Evolutionary conservation across 176 grass and related monocot species (phyloP), one percentile per base, ranked within the genome.

Genomic region (Saccharum officinarum): DNA sequence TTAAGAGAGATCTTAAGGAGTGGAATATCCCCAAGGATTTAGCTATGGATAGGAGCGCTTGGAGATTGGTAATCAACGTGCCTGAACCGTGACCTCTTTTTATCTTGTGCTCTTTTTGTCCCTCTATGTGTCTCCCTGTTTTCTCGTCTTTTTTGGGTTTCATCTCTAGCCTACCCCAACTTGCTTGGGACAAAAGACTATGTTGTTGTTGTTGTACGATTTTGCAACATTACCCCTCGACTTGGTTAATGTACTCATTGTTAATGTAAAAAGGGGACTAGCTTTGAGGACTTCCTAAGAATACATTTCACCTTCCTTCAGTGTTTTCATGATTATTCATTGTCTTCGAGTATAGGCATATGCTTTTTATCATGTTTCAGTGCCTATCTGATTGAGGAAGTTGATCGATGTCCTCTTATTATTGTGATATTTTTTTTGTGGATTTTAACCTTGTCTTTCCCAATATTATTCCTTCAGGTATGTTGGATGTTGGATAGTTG

Each of bases 401-500:
- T 65, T 59, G 26, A 52, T 44, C 37, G 8, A 52, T 84, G 6
- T 69, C 17, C 36, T 84, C 25, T 63, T 63, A 28, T 67, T 82
- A 18, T 72, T 73, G 10, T 82, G 25, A 31, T 77, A 8, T 61
- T 44, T 36, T 38, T 55, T 6, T 14, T 67, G 46, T 17, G 20
- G 54, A 67, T 67, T 73, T 33, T 67, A 18, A 64, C 40, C 22
- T 61, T 76, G 10, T 30, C 4, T 82, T 34, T 83, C 23, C 30
- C 31, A 67, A 55, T 55, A 52, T 63, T 70, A 41, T 47, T 30
- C 44, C n/a, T 88, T 83, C 87, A 94, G 92, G 89, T 92, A 94
- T 73, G 79, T 85, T 10, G 78, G 74, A 69, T 90, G 88, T 76
- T 84, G 84, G 64, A 18, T 94, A 73, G 82, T 82, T 54, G 92